Evolutionary conservation across 345 rosid species (phyloP).

Genomic region (Eucalyptus regnans): DNA sequence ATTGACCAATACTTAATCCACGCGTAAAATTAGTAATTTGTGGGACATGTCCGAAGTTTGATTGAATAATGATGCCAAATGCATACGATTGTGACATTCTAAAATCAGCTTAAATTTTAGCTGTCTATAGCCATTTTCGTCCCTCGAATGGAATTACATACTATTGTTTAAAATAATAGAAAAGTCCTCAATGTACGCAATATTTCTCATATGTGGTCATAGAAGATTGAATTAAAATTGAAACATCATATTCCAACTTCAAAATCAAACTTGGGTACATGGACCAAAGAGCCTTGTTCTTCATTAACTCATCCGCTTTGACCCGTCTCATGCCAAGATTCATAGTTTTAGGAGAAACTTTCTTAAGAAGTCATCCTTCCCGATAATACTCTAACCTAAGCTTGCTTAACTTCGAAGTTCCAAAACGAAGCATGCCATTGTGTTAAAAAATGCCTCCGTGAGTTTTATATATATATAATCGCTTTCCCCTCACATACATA

Average conservation of each 20-base stretch:
- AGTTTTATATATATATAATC: too few species aligned
- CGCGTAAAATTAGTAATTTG: neutral
- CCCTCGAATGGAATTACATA: neutral
- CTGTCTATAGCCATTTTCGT: too few species aligned
- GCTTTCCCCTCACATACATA: too few species aligned
- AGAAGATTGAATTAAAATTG: neutral
- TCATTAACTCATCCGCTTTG: too few species aligned
- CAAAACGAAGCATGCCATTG: too few species aligned
- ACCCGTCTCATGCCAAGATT: too few species aligned
- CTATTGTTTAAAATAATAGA: neutral
- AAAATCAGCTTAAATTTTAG: neutral
- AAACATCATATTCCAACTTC: neutral
- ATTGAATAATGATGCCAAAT: neutral
- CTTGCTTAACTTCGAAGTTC: too few species aligned
- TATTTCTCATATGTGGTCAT: neutral
- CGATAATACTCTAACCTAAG: too few species aligned
- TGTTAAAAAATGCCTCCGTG: too few species aligned
- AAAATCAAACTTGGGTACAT: neutral
- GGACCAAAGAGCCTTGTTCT: neutral
- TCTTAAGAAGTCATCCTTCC: too few species aligned
- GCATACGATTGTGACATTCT: too few species aligned
- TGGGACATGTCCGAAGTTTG: neutral
- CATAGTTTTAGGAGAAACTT: too few species aligned
- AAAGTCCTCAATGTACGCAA: fast-evolving
- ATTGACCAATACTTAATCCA: neutral